phyloP scores from a whole-genome alignment of 495 filamentous ascomycete genomes.

The Ascodesmis nigricans region DNA sequence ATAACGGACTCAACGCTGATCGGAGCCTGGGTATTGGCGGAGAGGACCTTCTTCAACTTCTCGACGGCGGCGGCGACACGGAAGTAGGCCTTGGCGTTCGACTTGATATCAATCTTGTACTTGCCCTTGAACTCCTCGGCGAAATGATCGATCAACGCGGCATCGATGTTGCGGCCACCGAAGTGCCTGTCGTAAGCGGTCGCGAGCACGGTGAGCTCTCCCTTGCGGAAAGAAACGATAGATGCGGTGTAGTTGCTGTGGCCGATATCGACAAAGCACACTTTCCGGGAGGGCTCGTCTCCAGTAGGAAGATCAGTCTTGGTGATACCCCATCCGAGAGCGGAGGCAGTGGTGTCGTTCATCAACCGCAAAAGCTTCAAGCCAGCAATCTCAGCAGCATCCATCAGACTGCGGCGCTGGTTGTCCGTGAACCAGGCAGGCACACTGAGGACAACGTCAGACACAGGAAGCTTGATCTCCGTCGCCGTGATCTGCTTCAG shows the following conservation, averaged over 20 bases:
- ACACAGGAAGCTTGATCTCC: slow-evolving; percentile 82
- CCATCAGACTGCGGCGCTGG: slow-evolving; percentile 70
- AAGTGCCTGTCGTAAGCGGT: slow-evolving; percentile 93
- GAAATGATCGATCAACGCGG: slow-evolving; percentile 82
- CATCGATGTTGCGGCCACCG: slow-evolving; percentile 92
- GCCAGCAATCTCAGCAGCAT: slow-evolving; percentile 86
- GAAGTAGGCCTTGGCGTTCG: slow-evolving; percentile 68
- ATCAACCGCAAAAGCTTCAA: slow-evolving; percentile 82
- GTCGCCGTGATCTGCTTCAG: slow-evolving; percentile 67
- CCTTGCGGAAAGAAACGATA: slow-evolving; percentile 92
- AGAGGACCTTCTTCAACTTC: slow-evolving; percentile 98
- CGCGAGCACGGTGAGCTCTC: slow-evolving; percentile 78
- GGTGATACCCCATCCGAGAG: slow-evolving; percentile 92
- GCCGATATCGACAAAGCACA: slow-evolving; percentile 87
- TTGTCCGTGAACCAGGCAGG: slow-evolving; percentile 94
- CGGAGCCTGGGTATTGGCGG: slow-evolving; percentile 83
- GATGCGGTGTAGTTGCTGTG: slow-evolving; percentile 88
- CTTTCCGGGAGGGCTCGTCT: slow-evolving; percentile 83
- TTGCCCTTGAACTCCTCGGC: slow-evolving; percentile 84
- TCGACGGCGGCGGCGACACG: slow-evolving; percentile 74
- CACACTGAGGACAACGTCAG: slow-evolving; percentile 81
- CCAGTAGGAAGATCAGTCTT: slow-evolving; percentile 72
- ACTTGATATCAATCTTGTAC: slow-evolving; percentile 74
- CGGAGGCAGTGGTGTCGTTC: slow-evolving; percentile 94
- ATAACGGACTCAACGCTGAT: slow-evolving; percentile 96